These are phyloP conservation scores for Silene latifolia DNA, from an alignment of 148 eudicot genomes.

Conservation along the genomic window DNA sequence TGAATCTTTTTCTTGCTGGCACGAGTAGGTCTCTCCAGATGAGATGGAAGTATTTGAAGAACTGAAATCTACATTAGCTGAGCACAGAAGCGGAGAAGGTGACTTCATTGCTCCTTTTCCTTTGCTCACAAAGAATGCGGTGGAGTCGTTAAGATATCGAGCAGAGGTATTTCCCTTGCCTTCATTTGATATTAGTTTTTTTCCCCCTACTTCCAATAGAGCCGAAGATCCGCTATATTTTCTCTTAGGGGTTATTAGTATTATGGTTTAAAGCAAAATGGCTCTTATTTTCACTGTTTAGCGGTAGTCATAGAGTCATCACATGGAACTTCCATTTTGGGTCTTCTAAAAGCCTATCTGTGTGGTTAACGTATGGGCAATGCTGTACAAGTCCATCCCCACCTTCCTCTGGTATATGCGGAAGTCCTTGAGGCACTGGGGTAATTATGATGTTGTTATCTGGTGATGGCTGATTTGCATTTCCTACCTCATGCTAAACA, in stretches of 20 bases:
- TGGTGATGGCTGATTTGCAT: not conserved
- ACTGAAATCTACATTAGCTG: constrained; percentile 62
- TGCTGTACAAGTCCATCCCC: not conserved
- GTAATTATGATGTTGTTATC: not conserved
- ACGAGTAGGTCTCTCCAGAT: constrained; percentile 68
- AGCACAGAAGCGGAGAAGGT: constrained; percentile 46
- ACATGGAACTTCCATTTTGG: not conserved
- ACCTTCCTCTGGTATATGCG: not conserved
- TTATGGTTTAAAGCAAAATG: not conserved
- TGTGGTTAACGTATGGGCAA: not conserved
- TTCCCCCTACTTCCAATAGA: not conserved
- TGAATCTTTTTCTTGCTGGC: constrained; percentile 5
- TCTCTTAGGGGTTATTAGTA: not conserved
- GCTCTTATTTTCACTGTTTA: not conserved
- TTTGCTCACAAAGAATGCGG: constrained; percentile 74
- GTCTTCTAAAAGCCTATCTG: not conserved
- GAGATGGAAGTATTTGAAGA: constrained; percentile 75
- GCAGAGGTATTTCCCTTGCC: constrained; percentile 59
- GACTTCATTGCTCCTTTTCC: constrained; percentile 82
- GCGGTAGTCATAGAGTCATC: not conserved
- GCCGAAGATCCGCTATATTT: not conserved
- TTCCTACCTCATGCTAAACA: not conserved
- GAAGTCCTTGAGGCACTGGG: not conserved
- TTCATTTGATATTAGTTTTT: not conserved
- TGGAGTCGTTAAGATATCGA: constrained; percentile 87